A percentile compares a stretch with the other conserved stretches of the same genome.
Evolutionary conservation across 345 rosid species (phyloP).

Genomic region (Eucalyptus pauciflora): DNA sequence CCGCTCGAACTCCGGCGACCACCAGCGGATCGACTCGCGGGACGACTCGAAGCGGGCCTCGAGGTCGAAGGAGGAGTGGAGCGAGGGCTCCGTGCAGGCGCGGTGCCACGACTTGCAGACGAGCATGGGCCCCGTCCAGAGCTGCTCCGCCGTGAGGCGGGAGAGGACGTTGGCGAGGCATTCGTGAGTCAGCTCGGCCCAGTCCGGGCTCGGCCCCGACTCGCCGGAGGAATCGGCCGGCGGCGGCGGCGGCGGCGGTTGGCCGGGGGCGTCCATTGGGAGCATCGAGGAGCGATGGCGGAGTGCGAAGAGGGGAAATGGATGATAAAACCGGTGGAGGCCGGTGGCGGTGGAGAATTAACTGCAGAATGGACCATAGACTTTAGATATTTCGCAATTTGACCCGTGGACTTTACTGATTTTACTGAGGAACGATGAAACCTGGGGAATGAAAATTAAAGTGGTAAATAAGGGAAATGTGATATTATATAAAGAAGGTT

Average conservation of each 20-base stretch:
- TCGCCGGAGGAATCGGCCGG: neutral
- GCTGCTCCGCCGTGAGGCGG: constrained; percentile 44
- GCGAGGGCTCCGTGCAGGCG: constrained; percentile 59
- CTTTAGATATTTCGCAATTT: neutral
- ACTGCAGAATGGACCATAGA: neutral
- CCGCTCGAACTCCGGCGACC: constrained; percentile 61
- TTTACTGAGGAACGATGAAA: neutral
- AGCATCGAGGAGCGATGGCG: neutral
- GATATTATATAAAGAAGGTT: too few species aligned
- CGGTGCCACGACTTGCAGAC: constrained; percentile 64
- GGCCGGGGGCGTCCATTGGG: neutral
- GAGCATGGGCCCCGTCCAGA: constrained; percentile 78
- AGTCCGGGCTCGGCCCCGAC: constrained; percentile 17
- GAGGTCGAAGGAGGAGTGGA: constrained; percentile 57
- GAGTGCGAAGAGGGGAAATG: neutral
- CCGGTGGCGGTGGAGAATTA: neutral
- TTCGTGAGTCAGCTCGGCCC: constrained; percentile 72
- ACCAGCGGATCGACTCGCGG: constrained; percentile 38
- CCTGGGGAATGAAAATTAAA: neutral
- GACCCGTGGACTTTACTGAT: neutral
- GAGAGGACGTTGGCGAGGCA: constrained; percentile 64
- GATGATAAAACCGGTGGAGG: neutral
- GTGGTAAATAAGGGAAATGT: neutral
- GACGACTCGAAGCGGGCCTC: constrained; percentile 42
- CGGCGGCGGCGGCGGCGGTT: neutral